Evolutionary conservation across 352 stramenopile species (phyloP).

Genomic region (Phytophthora pluvialis): DNA sequence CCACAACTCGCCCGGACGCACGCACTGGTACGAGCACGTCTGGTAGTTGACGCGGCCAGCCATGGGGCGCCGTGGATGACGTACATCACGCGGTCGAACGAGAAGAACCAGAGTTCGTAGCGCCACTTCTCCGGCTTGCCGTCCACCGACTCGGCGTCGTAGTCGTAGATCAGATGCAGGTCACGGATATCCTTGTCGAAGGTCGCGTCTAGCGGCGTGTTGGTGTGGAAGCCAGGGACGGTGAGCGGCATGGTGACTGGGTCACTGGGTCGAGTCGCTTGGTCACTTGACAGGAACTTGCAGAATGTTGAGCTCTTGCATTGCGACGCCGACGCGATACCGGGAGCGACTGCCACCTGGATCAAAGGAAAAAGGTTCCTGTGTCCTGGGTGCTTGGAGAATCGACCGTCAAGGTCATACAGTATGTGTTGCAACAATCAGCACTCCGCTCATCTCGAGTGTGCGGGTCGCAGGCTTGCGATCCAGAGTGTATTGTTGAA

Average conservation of each 20-base stretch:
- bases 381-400: no score
- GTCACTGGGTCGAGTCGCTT: background rate
- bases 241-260: background rate
- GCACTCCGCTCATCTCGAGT: no score
- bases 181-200: conserved; percentile 45
- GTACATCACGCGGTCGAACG: conserved; percentile 44
- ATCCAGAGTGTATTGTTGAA: no score
- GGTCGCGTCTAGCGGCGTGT: conserved; percentile 33
- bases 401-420: no score
- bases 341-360: no score
- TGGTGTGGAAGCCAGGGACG: background rate
- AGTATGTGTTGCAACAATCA: no score
- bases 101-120: conserved; percentile 52
- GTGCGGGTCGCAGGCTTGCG: no score
- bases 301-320: background rate
- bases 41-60: conserved; percentile 42
- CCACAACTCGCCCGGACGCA: conserved; percentile 43
- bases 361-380: no score
- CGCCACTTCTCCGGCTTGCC: conserved; percentile 46
- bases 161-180: conserved; percentile 45
- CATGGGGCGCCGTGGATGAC: conserved; percentile 47
- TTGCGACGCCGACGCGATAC: background rate
- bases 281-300: background rate
- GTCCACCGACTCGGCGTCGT: conserved; percentile 35
- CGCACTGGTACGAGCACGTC: conserved; percentile 42